These are phyloP conservation scores for Penicillium odoratum DNA, from an alignment of 495 filamentous ascomycete species.

Conservation along the genomic window DNA sequence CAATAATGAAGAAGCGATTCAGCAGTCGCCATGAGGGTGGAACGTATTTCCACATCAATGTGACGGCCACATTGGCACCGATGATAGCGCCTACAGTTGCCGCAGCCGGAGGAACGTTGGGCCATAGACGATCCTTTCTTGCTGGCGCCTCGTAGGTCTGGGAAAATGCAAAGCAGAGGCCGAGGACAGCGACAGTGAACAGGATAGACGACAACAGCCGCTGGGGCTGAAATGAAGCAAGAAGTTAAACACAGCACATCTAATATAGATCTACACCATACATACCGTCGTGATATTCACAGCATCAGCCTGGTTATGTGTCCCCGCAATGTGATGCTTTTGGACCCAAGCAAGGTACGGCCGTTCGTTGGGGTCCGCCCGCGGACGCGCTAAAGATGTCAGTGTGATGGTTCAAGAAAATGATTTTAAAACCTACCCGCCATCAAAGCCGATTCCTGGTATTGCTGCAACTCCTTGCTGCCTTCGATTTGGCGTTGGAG, in stretches of 20 bases:
- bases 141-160: conserved; percentile 63
- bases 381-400: conserved; percentile 34
- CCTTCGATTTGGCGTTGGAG: conserved; percentile 39
- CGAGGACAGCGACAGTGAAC: conserved; percentile 54
- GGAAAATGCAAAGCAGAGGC: conserved; percentile 54
- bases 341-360: conserved; percentile 52
- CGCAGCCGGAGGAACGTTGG: conserved; percentile 72
- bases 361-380: conserved; percentile 44
- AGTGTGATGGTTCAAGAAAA: conserved; percentile 7
- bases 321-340: conserved; percentile 44
- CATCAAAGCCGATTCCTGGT: conserved; percentile 36
- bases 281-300: conserved; percentile 37
- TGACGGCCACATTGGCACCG: conserved; percentile 61
- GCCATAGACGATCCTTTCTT: conserved; percentile 61
- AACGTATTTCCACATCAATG: conserved; percentile 59
- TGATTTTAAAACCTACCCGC: conserved; percentile 29
- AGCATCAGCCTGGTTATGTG: conserved; percentile 34
- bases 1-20: conserved; percentile 75
- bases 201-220: conserved; percentile 66
- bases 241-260: neutral
- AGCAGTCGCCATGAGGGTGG: conserved; percentile 71
- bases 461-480: conserved; percentile 54
- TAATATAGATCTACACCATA: neutral
- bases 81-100: conserved; percentile 74
- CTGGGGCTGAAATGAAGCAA: conserved; percentile 34